Base-by-base conservation (phyloP, 2,329 filamentous ascomycete species). In the Aspergillus pseudonomiae region DNA sequence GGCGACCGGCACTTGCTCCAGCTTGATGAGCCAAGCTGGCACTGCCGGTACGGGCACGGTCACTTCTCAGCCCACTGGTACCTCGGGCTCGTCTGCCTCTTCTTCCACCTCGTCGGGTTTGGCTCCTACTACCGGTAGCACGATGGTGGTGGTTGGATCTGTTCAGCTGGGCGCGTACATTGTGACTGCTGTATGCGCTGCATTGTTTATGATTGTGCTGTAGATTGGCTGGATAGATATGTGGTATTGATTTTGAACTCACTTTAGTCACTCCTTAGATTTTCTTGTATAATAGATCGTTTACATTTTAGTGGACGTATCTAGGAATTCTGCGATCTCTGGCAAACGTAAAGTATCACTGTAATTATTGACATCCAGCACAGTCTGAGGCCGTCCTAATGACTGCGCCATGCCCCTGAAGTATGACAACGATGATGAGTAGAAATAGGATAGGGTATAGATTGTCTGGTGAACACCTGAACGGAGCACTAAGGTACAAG, bases 171-270 rank as follows among this genome's bases (percentile, higher is more conserved):
- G 75, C 59, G 77, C 75, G 10, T 83, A 83, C 69, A 63, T 81
- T n/a, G 67, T 80, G 52, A 74, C 76, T 59, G 80, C 81, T 41
- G 61, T 80, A 50, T 68, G 80, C 34, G 78, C 80, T 62, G 82
- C 80, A 63, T 73, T 75, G 50, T 79, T 78, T 62, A 83, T 83
- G 80, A 75, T 83, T 65, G 67, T 82, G 68, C 73, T 84, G 73
- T 84, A 82, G 21, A 52, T 32, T 4, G n/a, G 28, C 14, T 10
- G 16, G 11, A n/a, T 21, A 16, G 34, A 21, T 10, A 24, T 39
- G 52, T 19, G 21, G 52, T 21, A 26, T 32, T 34, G 16, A 3
- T 34, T 10, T n/a, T 52, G 11, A 6, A 39, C n/a, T 55, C 52
- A 55, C 52, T 28, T 24, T 55, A 55, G 52, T 55, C 32, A 6